Evolutionary conservation across 1,284 basidiomycete species (phyloP).

Genomic region (Tranzscheliella williamsii): DNA sequence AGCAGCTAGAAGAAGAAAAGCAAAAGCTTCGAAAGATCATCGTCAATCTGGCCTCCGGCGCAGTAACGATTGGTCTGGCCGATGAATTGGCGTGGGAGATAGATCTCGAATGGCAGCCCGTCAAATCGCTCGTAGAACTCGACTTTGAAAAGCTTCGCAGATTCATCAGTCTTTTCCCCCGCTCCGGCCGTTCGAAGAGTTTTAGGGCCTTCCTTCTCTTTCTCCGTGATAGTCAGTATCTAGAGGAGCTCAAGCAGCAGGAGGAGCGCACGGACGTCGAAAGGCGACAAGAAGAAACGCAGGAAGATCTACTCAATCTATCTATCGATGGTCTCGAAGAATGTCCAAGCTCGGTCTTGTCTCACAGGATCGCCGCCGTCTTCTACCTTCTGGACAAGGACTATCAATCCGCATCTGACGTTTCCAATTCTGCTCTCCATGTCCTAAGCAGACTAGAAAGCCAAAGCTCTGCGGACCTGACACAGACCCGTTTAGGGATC

Average conservation of each 20-base stretch:
- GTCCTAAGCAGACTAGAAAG: constrained; percentile 15
- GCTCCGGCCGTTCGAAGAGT: constrained; percentile 40
- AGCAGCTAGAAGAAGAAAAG: constrained; percentile 62
- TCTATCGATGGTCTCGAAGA: constrained; percentile 66
- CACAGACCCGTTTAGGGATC: constrained; percentile 73
- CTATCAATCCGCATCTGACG: constrained; percentile 64
- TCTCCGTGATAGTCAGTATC: constrained; percentile 46
- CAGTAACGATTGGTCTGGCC: constrained; percentile 73
- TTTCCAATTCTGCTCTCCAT: constrained; percentile 27
- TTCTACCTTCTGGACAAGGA: constrained; percentile 78
- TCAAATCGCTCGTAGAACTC: constrained; percentile 71
- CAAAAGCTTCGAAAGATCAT: constrained; percentile 68
- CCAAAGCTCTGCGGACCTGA: constrained; percentile 71
- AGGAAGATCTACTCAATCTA: constrained; percentile 44
- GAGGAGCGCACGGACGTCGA: constrained; percentile 36
- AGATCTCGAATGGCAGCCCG: constrained; percentile 76
- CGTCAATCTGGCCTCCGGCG: constrained; percentile 72
- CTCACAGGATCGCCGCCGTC: constrained; percentile 72
- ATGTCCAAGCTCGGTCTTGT: constrained; percentile 71
- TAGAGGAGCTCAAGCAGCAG: constrained; percentile 27
- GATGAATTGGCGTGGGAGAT: constrained; percentile 79
- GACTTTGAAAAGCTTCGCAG: constrained; percentile 69
- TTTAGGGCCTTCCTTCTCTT: constrained; percentile 40
- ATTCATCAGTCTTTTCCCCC: constrained; percentile 74
- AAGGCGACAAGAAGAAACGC: constrained; percentile 6